phyloP scores from a whole-genome alignment of 371 early-diverging fungal species.

The Nematocida homosporus region DNA sequence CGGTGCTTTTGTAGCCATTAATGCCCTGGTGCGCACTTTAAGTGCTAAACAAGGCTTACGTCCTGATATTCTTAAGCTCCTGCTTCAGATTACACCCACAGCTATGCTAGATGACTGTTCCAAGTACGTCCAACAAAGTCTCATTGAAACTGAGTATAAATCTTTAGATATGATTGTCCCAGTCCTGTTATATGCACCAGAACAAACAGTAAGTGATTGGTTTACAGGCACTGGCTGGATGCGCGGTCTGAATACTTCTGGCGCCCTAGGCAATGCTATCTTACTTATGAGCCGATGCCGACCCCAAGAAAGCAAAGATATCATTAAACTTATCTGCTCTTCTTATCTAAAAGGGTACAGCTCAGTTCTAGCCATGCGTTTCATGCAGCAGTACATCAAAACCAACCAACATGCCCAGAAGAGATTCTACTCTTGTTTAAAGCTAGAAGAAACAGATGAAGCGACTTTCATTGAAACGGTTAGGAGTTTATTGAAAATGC shows the following conservation, averaged over 20 bases:
- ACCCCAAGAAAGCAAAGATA: conserved; percentile 29
- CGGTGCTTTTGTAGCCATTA: conserved; percentile 63
- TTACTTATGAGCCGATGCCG: conserved; percentile 26
- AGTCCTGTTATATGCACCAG: conserved; percentile 41
- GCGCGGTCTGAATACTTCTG: conserved; percentile 36
- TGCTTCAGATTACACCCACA: conserved; percentile 62
- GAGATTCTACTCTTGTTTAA: conserved; percentile 13
- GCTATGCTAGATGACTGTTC: conserved; percentile 65
- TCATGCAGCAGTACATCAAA: conserved; percentile 5
- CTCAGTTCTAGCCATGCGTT: conserved; percentile 21
- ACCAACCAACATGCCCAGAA: conserved; percentile 9
- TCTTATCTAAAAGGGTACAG: conserved; percentile 19
- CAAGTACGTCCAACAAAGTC: conserved; percentile 60
- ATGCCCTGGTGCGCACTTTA: conserved; percentile 59
- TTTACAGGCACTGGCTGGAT: conserved; percentile 38
- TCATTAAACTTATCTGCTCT: conserved; percentile 3
- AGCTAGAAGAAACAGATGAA: conserved; percentile 30
- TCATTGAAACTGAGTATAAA: conserved; percentile 43
- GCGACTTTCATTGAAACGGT: conserved; percentile 48
- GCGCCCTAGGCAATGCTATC: conserved; percentile 57
- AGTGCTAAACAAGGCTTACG: conserved; percentile 44
- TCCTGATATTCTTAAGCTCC: conserved; percentile 49
- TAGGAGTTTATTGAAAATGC: conserved; percentile 5
- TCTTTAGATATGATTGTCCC: conserved; percentile 53
- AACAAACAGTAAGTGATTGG: conserved; percentile 50